These are phyloP conservation scores for Suillus americanus DNA, from an alignment of 768 basidiomycete species.

Conservation along the genomic window DNA sequence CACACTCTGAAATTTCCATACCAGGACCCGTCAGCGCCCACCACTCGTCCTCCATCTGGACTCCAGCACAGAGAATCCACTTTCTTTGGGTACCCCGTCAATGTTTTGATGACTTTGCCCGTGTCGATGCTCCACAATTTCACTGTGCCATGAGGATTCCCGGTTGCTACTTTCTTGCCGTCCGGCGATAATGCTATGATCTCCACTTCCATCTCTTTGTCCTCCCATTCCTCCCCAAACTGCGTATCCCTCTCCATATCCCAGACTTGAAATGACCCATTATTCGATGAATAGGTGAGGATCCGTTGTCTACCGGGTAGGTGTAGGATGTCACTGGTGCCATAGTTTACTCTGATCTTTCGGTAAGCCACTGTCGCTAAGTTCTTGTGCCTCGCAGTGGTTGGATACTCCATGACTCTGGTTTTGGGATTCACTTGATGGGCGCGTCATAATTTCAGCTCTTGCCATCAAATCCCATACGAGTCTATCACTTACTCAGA, in stretches of 20 bases:
- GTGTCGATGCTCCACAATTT: neutral
- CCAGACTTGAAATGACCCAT: neutral
- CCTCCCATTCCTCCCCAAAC: neutral
- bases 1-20: no score
- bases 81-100: neutral
- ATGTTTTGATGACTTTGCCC: neutral
- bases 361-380: neutral
- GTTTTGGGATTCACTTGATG: neutral
- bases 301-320: neutral
- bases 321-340: neutral
- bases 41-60: neutral
- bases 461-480: neutral
- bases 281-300: neutral
- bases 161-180: neutral
- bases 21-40: no score
- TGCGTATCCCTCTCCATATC: neutral
- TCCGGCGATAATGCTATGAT: neutral
- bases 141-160: neutral
- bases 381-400: no score
- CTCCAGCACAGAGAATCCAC: neutral
- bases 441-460: neutral
- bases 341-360: neutral
- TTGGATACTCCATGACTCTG: no score
- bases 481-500: neutral
- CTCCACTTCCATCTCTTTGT: neutral